Base-by-base conservation (phyloP, 2,329 filamentous ascomycete genomes). In the Colletotrichum scovillei region DNA sequence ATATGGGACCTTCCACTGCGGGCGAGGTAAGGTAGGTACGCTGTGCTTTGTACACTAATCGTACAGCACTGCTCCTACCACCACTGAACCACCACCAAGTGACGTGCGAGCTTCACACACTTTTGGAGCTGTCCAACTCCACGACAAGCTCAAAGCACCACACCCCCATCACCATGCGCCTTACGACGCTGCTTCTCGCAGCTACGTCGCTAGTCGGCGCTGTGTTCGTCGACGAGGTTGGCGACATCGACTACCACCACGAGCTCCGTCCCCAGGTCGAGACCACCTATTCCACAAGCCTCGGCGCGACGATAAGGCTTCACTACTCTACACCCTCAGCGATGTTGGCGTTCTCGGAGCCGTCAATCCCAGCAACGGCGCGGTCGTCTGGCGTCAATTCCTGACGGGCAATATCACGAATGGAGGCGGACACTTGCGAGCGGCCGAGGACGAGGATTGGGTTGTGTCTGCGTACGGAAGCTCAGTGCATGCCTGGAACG, bases 221-320 rank as follows among this genome's bases (percentile, higher is more conserved):
- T 76, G 91, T 98, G 73, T 98, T 95, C 85, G 88, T 90, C 77
- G 97, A 99, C 81, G 96, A 99, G 83, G 95, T 97, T 77, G 95
- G 92, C 85, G 90, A 94, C 78, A 90, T 97, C 82, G 97, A 99
- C 84, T 98, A 95, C 86, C 96, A 98, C 84, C 92, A 97, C 85
- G 91, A 94, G 76, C 92, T 98, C 62, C 79, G 85, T 94, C 49
- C 95, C 67, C 93, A 93, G 81, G 87, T 90, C 81, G 91, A 94
- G 75, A 94, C 94, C 74, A 98, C 96, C 77, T 97, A 89, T 98
- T 98, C 90, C 95, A 98, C 85, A 93, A 92, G 77, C 96, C 97
- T 52, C 89, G 93, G 79, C 88, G 90, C 75, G 90, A 92, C 77
- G 95, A 96, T 75, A 95, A 94, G 82, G 95, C 95, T 46, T 96